Evolutionary conservation across 164 flowering plant species (phyloP), one percentile per base, ranked within the genome.

Genomic region (Vitis rupestris): DNA sequence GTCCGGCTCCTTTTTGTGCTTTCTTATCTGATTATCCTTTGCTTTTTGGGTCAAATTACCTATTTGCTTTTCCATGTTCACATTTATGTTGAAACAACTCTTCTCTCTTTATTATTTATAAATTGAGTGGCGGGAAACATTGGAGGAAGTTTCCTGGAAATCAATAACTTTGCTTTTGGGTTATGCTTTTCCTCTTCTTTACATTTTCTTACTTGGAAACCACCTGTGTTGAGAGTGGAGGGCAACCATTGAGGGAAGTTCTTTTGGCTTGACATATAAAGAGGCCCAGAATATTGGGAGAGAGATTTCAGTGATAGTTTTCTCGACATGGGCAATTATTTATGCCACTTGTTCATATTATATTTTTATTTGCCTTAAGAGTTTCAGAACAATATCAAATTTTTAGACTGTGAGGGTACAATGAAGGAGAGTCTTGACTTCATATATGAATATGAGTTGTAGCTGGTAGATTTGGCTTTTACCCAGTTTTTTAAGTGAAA

Each of bases 61-160:
- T 50, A 57, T 23, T 0, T n/a, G 57, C 72, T 8, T 51, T 68
- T 50, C 14, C 23, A 30, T 50, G 54, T 68, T 59, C 37, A 27
- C 65, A 16, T 59, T 44, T 19, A 53, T 50, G 14, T 60, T 64
- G 59, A 66, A 37, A 53, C 29, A 8, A 29, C 17, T 54, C 31
- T 59, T 74, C 64, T 7, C 12, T 0, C 44, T 57, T 57, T 1
- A 29, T 31, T 10, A 51, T 37, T 66, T 61, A 49, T 9, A 17
- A 37, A 59, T 59, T 17, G 11, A 44, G 16, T 7, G 30, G 44
- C 9, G 30, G 54, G 37, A 50, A 50, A 53, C 17, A 16, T 9
- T 74, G 9, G 62, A 59, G 55, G 69, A 65, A 71, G 55, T 23
- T 71, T 65, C 74, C 47, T 14, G 19, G 76, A 68, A 68, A 44